These are phyloP conservation scores for Mercurialis annua DNA, from an alignment of 345 rosid genomes.

Conservation along the genomic window DNA sequence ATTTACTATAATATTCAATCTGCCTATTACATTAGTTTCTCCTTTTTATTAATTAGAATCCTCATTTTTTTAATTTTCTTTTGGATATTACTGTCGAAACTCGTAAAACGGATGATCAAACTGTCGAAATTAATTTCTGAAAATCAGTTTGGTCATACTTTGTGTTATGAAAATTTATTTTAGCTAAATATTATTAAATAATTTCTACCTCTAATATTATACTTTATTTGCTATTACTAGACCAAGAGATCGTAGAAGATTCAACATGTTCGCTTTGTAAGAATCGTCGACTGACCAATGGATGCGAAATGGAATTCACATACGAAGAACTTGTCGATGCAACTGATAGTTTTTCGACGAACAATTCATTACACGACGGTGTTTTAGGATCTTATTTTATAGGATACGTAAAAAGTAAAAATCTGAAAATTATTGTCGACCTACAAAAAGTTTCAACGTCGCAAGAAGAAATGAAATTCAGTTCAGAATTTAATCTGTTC, in stretches of 20 bases:
- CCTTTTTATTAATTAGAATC: no score
- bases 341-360: slow-evolving; percentile 35
- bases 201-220: no score
- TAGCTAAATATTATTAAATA: no score
- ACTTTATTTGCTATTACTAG: no score
- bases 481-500: slow-evolving; percentile 19
- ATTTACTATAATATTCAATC: no score
- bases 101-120: no score
- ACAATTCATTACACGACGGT: slow-evolving; percentile 21
- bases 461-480: slow-evolving; percentile 16
- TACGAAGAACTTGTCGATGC: slow-evolving; percentile 32
- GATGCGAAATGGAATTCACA: slow-evolving; percentile 24
- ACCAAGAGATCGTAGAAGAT: slow-evolving; percentile 6
- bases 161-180: no score
- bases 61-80: no score
- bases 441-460: not conserved
- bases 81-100: no score
- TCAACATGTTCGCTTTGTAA: slow-evolving; percentile 30
- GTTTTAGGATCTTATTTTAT: slow-evolving; percentile 14
- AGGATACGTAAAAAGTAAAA: slow-evolving; percentile 25
- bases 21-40: no score
- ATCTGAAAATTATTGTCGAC: slow-evolving; percentile 26
- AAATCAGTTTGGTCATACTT: no score
- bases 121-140: no score
- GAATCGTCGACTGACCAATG: slow-evolving; percentile 14